These are phyloP conservation scores for Geranomyces variabilis DNA, from an alignment of 192 early-diverging fungal genomes.

Conservation along the genomic window DNA sequence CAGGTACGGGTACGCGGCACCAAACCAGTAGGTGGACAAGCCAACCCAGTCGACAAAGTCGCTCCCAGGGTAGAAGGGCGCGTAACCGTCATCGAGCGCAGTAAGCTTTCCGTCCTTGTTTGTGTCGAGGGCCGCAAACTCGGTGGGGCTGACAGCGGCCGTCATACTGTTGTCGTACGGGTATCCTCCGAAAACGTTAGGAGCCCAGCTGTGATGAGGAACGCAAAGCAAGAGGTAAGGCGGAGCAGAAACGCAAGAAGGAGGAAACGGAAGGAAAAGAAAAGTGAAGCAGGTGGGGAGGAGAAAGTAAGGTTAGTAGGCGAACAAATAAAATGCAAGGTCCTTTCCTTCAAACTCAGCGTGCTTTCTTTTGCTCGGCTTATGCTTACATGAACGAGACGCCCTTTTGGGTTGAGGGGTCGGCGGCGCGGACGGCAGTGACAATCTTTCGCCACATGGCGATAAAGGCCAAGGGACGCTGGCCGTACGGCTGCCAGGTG, in stretches of 20 bases:
- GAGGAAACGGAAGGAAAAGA: too few species aligned
- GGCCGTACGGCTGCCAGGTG: conserved; percentile 39
- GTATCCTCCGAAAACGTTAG: conserved; percentile 41
- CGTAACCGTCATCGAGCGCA: conserved; percentile 47
- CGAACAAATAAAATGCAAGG: too few species aligned
- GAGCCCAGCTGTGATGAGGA: conserved; percentile 26
- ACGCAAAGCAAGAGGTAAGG: too few species aligned
- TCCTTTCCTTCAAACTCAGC: too few species aligned
- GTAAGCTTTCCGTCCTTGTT: conserved; percentile 49
- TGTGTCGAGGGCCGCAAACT: conserved; percentile 46
- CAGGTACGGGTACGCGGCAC: conserved; percentile 20
- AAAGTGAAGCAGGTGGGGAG: too few species aligned
- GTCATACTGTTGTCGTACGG: conserved; percentile 33
- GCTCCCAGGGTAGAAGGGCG: conserved; percentile 57
- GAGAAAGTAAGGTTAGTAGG: too few species aligned
- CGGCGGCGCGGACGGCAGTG: conserved; percentile 30
- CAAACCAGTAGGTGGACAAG: conserved; percentile 44
- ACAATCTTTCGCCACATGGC: conserved; percentile 37
- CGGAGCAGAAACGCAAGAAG: too few species aligned
- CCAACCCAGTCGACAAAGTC: conserved; percentile 52
- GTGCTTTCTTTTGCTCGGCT: too few species aligned
- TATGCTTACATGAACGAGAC: conserved; percentile 46
- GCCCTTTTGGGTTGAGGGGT: not conserved
- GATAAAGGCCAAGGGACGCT: conserved; percentile 31
- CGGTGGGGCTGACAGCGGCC: conserved; percentile 26